phyloP scores from a whole-genome alignment of 2,329 filamentous ascomycete species.

The Aspergillus sp. region DNA sequence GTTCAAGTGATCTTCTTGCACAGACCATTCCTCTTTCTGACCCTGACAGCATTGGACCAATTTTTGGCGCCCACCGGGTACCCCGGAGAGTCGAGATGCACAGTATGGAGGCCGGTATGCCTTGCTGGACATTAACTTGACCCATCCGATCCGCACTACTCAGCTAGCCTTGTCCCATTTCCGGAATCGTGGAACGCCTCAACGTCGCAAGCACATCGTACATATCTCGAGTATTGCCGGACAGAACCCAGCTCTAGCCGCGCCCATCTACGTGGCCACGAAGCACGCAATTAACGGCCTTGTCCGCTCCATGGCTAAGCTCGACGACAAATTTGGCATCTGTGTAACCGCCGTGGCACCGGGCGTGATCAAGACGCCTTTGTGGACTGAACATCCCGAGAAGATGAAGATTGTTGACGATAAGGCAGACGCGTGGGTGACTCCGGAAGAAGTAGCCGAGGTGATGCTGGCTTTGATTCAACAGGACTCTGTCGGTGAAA shows the following conservation, averaged over 20 bases:
- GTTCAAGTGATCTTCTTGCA: conserved; percentile 6
- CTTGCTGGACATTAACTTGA: conserved; percentile 50
- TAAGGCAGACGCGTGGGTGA: conserved; percentile 54
- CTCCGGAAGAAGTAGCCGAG: conserved; percentile 58
- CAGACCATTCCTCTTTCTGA: neutral
- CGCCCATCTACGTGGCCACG: conserved; percentile 48
- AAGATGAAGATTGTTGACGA: conserved; percentile 53
- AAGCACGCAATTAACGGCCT: conserved; percentile 51
- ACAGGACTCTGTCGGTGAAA: conserved; percentile 42
- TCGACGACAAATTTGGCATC: conserved; percentile 52
- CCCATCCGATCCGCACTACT: conserved; percentile 51
- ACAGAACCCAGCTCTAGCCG: conserved; percentile 36
- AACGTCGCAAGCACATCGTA: conserved; percentile 42
- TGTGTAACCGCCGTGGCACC: conserved; percentile 60
- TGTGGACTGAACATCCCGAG: conserved; percentile 62
- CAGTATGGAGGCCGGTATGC: conserved; percentile 42
- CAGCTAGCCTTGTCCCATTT: conserved; percentile 52
- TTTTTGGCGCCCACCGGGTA: conserved; percentile 51
- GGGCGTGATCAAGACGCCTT: conserved; percentile 59
- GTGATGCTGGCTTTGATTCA: conserved; percentile 58
- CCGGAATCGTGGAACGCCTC: conserved; percentile 28
- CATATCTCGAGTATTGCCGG: conserved; percentile 51
- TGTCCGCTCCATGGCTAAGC: conserved; percentile 48
- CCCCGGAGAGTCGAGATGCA: conserved; percentile 41
- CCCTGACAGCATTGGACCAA: conserved; percentile 43